Conservation (phyloP, 1,139 yeast species). For the Candida albicans region DNA sequence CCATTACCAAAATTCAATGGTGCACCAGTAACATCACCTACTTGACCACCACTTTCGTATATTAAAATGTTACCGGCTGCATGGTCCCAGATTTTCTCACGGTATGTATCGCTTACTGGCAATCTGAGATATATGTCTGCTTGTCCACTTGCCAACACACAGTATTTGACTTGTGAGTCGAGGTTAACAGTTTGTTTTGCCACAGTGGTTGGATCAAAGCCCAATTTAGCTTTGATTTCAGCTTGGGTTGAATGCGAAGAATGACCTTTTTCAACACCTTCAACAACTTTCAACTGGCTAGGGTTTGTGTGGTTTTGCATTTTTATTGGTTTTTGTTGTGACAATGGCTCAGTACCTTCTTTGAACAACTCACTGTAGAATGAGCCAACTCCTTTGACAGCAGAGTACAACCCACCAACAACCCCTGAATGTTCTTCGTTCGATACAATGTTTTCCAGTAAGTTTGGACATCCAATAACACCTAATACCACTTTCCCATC, state of each 20-base stretch:
- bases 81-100: conserved; percentile 98
- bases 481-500: conserved; percentile 86
- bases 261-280: conserved; percentile 96
- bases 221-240: conserved; percentile 62
- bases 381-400: conserved; percentile 74
- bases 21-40: conserved; percentile 77
- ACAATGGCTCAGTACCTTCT: conserved; percentile 37
- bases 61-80: conserved; percentile 92
- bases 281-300: conserved; percentile 67
- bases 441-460: conserved; percentile 53
- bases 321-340: conserved; percentile 34
- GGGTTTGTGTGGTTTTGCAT: conserved; percentile 48
- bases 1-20: conserved; percentile 86
- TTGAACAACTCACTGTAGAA: conserved; percentile 51
- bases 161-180: conserved; percentile 96
- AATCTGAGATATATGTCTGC: conserved; percentile 90
- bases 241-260: conserved; percentile 90
- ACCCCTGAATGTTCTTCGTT: conserved; percentile 38
- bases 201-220: conserved; percentile 45
- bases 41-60: conserved; percentile 88
- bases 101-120: conserved; percentile 72
- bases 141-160: conserved; percentile 85
- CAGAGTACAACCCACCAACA: conserved; percentile 73
- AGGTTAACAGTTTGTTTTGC: conserved; percentile 58
- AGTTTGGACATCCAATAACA: conserved; percentile 94